phyloP scores from a whole-genome alignment of 345 rosid species.

The Syzygium aqueum region DNA sequence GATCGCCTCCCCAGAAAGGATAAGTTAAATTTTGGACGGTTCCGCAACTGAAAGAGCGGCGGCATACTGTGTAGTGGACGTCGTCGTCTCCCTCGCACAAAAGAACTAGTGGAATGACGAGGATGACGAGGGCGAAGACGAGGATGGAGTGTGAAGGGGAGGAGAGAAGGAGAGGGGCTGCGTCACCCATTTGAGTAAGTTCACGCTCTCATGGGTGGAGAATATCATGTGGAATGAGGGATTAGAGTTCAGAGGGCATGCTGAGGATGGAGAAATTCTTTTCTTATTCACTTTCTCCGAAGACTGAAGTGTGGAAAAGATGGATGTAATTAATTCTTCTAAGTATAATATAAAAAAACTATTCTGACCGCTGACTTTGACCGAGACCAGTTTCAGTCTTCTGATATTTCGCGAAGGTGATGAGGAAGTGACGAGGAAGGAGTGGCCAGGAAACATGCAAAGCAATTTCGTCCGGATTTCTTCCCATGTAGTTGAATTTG shows the following conservation, averaged over 20 bases:
- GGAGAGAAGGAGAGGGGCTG: neutral
- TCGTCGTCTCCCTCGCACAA: neutral
- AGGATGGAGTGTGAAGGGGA: neutral
- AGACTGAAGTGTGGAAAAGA: neutral
- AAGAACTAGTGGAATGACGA: neutral
- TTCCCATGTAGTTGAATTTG: neutral
- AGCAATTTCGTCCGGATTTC: neutral
- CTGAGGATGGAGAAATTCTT: neutral
- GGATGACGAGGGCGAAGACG: fast-evolving
- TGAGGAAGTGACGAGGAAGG: neutral
- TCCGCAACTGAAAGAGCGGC: neutral
- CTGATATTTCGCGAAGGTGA: neutral
- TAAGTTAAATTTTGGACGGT: fast-evolving
- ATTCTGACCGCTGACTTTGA: neutral
- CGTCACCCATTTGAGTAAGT: neutral
- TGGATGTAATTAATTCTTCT: no score
- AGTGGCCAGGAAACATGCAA: neutral
- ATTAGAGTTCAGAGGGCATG: neutral
- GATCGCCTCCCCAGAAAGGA: neutral
- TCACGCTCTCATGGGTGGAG: neutral
- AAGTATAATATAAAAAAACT: no score
- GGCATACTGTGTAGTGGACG: neutral
- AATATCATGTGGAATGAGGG: neutral
- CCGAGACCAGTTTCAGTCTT: neutral
- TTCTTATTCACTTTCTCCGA: neutral